Conservation (phyloP, 176 grass and related monocot genomes). For the Paspalum notatum region DNA sequence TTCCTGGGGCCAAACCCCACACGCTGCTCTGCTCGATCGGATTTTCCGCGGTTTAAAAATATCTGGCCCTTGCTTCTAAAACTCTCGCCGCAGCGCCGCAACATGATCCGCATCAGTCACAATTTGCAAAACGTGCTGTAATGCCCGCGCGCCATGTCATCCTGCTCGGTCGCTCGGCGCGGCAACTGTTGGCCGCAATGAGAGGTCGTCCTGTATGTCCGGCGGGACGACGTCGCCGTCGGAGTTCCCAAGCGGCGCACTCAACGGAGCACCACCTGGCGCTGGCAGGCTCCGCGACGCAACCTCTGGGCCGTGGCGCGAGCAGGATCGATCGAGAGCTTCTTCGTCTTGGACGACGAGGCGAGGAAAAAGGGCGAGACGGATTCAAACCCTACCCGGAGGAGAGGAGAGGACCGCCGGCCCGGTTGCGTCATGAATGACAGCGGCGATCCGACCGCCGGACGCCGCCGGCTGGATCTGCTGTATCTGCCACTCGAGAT, state of each 20-base stretch:
- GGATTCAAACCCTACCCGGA: neutral
- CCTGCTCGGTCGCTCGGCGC: neutral
- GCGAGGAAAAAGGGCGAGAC: constrained; percentile 6
- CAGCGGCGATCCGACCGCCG: neutral
- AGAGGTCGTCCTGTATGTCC: no score
- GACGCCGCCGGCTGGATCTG: no score
- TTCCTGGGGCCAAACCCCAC: neutral
- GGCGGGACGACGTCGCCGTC: constrained; percentile 21
- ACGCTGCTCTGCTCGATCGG: neutral
- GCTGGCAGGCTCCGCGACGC: neutral
- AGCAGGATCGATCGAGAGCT: no score
- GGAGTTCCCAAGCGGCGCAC: constrained; percentile 32
- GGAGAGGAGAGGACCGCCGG: no score
- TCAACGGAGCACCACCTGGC: constrained; percentile 38
- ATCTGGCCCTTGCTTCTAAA: constrained; percentile 46
- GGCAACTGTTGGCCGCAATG: constrained; percentile 8
- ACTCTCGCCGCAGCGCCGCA: neutral
- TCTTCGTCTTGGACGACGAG: constrained; percentile 26
- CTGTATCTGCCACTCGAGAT: neutral
- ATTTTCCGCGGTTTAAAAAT: constrained; percentile 5
- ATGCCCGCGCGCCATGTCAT: neutral
- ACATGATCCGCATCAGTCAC: neutral
- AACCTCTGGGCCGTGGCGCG: no score
- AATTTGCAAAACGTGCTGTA: constrained; percentile 6
- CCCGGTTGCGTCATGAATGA: neutral